These are phyloP conservation scores for Wickerhamomyces ciferrii DNA, from an alignment of 805 yeast genomes.

Conservation along the genomic window DNA sequence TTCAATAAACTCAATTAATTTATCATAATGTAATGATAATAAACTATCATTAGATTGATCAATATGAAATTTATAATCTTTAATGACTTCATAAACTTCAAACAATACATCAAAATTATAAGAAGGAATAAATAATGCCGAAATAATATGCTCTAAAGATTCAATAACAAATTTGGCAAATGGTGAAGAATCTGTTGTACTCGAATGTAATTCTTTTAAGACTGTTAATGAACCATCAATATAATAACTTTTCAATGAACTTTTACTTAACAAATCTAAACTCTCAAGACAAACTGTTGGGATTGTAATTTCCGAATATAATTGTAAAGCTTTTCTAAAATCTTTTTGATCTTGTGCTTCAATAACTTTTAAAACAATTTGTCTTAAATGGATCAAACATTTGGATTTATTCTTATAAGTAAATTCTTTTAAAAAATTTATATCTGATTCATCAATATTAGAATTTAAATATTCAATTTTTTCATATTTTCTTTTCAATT, in stretches of 20 bases:
- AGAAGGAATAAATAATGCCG: slow-evolving; percentile 14
- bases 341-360: slow-evolving; percentile 7
- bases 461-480: slow-evolving; percentile 2
- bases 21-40: slow-evolving; percentile 3
- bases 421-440: slow-evolving; percentile 1
- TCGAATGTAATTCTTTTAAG: slow-evolving; percentile 11
- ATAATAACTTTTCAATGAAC: slow-evolving; percentile 7
- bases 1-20: slow-evolving; percentile 7
- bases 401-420: slow-evolving; percentile 4
- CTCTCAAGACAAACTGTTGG: slow-evolving; percentile 14
- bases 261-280: slow-evolving; percentile 8
- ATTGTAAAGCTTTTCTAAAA: slow-evolving; percentile 1
- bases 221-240: slow-evolving; percentile 12
- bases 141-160: slow-evolving; percentile 1
- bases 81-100: slow-evolving; percentile 12
- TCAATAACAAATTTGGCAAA: slow-evolving; percentile 8
- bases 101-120: slow-evolving; percentile 11
- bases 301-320: slow-evolving; percentile 3
- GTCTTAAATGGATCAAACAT: slow-evolving; percentile 6
- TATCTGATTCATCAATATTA: background rate
- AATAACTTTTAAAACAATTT: slow-evolving; percentile 7
- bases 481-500: slow-evolving; percentile 9
- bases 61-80: slow-evolving; percentile 7
- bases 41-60: slow-evolving; percentile 5
- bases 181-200: slow-evolving; percentile 11